Conservation (phyloP, 805 yeast species). For the Myxozyma udenii region DNA sequence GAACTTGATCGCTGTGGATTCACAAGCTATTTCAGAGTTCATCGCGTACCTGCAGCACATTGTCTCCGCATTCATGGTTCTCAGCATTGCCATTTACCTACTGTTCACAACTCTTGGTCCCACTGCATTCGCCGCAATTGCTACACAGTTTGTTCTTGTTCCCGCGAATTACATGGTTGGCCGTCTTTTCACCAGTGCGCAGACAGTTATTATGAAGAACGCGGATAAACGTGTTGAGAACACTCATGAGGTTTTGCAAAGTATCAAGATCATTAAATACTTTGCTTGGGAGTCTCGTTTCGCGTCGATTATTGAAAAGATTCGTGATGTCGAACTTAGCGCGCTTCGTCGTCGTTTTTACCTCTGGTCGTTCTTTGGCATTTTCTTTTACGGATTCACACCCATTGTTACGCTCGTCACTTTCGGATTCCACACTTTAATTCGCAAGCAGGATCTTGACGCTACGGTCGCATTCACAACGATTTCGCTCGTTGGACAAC, state of each 20-base stretch:
- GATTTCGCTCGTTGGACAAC: conserved; percentile 68
- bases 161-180: conserved; percentile 75
- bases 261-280: conserved; percentile 87
- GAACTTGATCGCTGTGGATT: conserved; percentile 64
- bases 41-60: conserved; percentile 6
- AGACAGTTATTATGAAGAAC: conserved; percentile 64
- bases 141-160: conserved; percentile 34
- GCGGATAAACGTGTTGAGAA: conserved; percentile 90
- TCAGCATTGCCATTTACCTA: conserved; percentile 5
- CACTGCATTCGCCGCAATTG: conserved; percentile 17
- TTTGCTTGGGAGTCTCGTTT: conserved; percentile 94
- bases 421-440: conserved; percentile 68
- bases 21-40: conserved; percentile 10
- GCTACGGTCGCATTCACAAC: conserved; percentile 88
- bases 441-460: conserved; percentile 64
- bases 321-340: conserved; percentile 69
- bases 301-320: conserved; percentile 58
- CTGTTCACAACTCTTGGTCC: conserved; percentile 11
- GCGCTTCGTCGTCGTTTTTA: conserved; percentile 55
- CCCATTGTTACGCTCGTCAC: conserved; percentile 69
- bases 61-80: conserved; percentile 40
- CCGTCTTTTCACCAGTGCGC: conserved; percentile 56
- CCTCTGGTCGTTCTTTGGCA: conserved; percentile 55
- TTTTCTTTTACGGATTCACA: conserved; percentile 65
- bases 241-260: conserved; percentile 85